Percentiles rank a stretch among this genome's conserved stretches.
phyloP scores from a whole-genome alignment of 306 rosid genomes.

The Erythrophleum fordii region DNA sequence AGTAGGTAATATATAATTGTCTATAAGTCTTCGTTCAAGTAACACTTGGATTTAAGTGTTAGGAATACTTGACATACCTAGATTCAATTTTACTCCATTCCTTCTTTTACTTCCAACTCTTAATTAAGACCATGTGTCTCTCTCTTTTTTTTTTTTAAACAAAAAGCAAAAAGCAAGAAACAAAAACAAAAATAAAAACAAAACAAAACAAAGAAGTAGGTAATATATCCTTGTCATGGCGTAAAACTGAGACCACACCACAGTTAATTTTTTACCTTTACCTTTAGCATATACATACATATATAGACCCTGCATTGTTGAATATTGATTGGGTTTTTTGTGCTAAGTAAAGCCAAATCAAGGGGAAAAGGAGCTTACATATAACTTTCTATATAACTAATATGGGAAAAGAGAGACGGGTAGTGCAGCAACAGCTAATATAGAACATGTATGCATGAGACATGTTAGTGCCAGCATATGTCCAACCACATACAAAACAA shows the following conservation, averaged over 20 bases:
- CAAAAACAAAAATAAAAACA: too few species aligned
- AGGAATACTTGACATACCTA: too few species aligned
- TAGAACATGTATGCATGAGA: background rate
- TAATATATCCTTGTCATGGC: too few species aligned
- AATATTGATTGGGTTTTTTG: background rate
- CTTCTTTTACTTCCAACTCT: too few species aligned
- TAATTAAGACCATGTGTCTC: too few species aligned
- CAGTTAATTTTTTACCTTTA: background rate
- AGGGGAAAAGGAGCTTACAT: background rate
- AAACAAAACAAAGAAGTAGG: background rate
- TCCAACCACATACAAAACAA: constrained; percentile 31
- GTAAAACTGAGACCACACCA: too few species aligned
- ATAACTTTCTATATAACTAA: background rate
- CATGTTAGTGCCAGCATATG: constrained; percentile 13
- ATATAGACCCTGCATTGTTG: background rate
- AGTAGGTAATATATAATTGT: too few species aligned
- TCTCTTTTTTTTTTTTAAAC: too few species aligned
- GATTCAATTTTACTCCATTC: too few species aligned
- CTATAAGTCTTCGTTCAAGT: too few species aligned
- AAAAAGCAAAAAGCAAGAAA: too few species aligned
- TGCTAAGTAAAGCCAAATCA: background rate
- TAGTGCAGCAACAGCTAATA: background rate
- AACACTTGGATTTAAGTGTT: too few species aligned
- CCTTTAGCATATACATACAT: background rate
- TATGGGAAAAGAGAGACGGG: background rate